These are phyloP conservation scores for Arabis hirsuta DNA, from an alignment of 345 rosid species.

Conservation along the genomic window DNA sequence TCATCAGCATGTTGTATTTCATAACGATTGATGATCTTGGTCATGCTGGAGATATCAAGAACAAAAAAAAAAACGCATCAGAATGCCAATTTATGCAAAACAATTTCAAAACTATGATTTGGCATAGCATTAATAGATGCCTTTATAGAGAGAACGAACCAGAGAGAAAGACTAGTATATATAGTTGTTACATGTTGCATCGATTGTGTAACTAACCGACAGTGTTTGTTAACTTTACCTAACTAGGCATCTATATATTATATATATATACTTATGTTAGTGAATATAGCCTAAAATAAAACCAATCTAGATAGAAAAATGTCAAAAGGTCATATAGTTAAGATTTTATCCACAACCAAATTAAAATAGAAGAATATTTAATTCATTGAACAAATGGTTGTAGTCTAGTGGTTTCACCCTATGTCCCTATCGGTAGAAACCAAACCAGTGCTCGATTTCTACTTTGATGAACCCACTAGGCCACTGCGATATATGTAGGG, in stretches of 20 bases:
- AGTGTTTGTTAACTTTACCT: background rate
- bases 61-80: slow-evolving; percentile 1
- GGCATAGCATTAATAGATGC: background rate
- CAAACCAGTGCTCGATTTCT: too few species aligned
- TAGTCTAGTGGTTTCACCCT: background rate
- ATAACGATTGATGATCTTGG: slow-evolving; percentile 34
- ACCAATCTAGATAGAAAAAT: background rate
- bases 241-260: background rate
- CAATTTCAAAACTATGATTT: background rate
- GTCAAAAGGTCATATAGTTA: background rate
- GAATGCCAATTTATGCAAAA: background rate
- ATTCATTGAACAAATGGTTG: background rate
- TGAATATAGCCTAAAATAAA: background rate
- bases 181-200: background rate
- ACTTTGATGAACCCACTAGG: background rate
- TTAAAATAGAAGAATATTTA: background rate
- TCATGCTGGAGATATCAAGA: slow-evolving; percentile 28
- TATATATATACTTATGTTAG: background rate
- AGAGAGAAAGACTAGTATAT: background rate
- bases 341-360: background rate
- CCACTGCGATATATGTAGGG: background rate
- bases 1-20: slow-evolving; percentile 30
- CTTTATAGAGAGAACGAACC: background rate
- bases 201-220: background rate
- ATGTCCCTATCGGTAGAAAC: background rate